A percentile compares a stretch with the other conserved stretches of the same genome.
phyloP scores from a whole-genome alignment of 140 eudicot genomes.

The Erigeron philadelphicus region DNA sequence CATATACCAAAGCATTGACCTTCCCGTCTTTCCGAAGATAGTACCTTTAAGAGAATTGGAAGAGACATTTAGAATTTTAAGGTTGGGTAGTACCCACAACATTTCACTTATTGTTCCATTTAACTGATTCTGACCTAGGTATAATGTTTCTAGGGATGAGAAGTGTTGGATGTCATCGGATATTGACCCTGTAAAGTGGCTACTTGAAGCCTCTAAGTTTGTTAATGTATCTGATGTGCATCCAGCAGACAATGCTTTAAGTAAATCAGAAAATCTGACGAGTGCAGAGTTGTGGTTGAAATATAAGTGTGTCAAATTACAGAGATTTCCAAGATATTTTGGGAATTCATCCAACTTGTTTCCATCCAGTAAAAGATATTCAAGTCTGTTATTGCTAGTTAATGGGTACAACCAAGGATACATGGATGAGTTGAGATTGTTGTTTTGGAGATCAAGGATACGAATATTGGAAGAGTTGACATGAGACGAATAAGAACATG shows the following conservation, averaged over 20 bases:
- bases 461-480: not conserved
- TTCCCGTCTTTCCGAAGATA: not conserved
- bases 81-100: not conserved
- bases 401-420: not conserved
- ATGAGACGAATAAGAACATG: not conserved
- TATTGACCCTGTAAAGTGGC: not conserved
- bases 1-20: not conserved
- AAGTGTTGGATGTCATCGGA: not conserved
- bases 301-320: not conserved
- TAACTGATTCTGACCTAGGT: not conserved
- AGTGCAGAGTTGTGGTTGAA: not conserved
- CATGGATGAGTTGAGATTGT: conserved; percentile 2
- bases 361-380: not conserved
- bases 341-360: not conserved
- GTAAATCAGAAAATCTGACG: not conserved
- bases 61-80: not conserved
- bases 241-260: not conserved
- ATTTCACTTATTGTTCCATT: conserved; percentile 8
- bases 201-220: not conserved
- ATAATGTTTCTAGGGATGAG: not conserved
- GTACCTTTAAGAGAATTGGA: conserved; percentile 6
- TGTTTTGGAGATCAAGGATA: not conserved
- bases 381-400: not conserved
- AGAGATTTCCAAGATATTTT: not conserved
- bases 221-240: not conserved